Conservation (phyloP, 2,329 filamentous ascomycete species). For the Epichloe brachyelytri region DNA sequence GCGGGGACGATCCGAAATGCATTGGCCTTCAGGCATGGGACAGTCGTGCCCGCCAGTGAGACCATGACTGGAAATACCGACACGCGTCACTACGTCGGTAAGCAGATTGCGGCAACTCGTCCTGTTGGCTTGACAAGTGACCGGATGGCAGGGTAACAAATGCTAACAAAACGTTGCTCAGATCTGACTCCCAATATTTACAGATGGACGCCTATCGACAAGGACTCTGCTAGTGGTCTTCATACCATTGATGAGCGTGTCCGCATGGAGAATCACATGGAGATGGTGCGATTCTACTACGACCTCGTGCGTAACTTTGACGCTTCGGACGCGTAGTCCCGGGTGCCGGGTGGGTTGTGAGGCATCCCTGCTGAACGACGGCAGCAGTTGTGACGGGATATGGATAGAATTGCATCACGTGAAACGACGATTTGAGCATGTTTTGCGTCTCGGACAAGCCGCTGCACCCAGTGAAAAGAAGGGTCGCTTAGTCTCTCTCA, state of each 20-base stretch:
- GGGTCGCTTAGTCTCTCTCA: no score
- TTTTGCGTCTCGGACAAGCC: no score
- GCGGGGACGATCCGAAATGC: constrained; percentile 36
- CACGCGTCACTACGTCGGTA: constrained; percentile 28
- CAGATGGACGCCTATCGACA: constrained; percentile 29
- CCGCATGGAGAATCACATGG: constrained; percentile 25
- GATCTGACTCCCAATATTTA: constrained; percentile 23
- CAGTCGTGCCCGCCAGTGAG: constrained; percentile 38
- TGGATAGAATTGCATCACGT: not conserved
- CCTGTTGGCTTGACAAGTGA: no score
- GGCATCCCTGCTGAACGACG: not conserved
- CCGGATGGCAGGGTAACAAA: no score
- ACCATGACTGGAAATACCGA: constrained; percentile 32
- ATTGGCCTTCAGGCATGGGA: constrained; percentile 31
- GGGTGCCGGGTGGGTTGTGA: no score
- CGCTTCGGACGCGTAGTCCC: constrained; percentile 6
- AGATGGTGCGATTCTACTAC: constrained; percentile 30
- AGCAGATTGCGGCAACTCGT: constrained; percentile 4
- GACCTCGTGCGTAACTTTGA: constrained; percentile 32
- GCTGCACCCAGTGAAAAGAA: no score
- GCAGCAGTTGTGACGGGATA: not conserved
- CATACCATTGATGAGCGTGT: constrained; percentile 31
- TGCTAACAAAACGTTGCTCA: constrained; percentile 1
- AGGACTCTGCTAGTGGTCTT: constrained; percentile 16
- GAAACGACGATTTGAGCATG: no score